A percentile compares a stretch with the other conserved stretches of the same genome.
phyloP scores from a whole-genome alignment of 139 green algal species.

The Mychonastes homosphaera region DNA sequence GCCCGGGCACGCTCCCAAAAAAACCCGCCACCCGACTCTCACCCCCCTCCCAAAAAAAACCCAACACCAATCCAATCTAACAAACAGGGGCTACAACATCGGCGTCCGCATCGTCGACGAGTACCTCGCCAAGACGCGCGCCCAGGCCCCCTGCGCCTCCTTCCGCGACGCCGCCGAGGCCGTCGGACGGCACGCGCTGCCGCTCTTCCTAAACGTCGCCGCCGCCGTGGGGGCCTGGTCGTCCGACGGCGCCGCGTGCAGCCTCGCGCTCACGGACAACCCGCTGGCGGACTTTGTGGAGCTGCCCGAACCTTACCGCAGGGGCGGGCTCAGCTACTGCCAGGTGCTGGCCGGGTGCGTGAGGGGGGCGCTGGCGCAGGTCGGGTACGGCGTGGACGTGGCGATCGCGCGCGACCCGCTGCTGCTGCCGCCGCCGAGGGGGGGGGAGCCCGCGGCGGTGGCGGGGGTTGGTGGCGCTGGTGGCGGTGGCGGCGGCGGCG shows the following conservation, averaged over 20 bases:
- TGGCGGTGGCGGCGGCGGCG: conserved; percentile 80
- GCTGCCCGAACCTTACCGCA: conserved; percentile 73
- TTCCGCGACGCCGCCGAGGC: conserved; percentile 70
- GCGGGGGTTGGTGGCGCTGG: conserved; percentile 25
- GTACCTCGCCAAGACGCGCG: conserved; percentile 75
- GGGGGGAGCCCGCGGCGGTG: neutral
- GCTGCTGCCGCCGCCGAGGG: neutral
- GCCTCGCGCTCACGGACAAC: conserved; percentile 82
- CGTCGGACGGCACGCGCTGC: conserved; percentile 46
- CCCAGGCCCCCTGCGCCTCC: conserved; percentile 41
- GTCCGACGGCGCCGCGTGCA: conserved; percentile 72
- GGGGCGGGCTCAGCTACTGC: conserved; percentile 69
- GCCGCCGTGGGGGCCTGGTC: conserved; percentile 73
- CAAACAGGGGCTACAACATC: conserved; percentile 91
- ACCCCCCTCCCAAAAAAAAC: neutral
- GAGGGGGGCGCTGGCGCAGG: conserved; percentile 77
- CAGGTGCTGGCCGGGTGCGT: conserved; percentile 88
- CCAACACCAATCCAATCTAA: no score
- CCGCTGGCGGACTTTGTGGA: conserved; percentile 94
- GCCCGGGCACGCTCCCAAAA: neutral
- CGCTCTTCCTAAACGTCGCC: conserved; percentile 84
- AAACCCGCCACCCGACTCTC: neutral
- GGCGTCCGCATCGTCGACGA: conserved; percentile 89
- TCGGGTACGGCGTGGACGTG: conserved; percentile 15
- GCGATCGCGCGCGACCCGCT: neutral